Percentiles rank a stretch among this genome's conserved stretches.
Evolutionary conservation across 2,329 filamentous ascomycete species (phyloP).

Genomic region (Purpureocillium lavendulum): DNA sequence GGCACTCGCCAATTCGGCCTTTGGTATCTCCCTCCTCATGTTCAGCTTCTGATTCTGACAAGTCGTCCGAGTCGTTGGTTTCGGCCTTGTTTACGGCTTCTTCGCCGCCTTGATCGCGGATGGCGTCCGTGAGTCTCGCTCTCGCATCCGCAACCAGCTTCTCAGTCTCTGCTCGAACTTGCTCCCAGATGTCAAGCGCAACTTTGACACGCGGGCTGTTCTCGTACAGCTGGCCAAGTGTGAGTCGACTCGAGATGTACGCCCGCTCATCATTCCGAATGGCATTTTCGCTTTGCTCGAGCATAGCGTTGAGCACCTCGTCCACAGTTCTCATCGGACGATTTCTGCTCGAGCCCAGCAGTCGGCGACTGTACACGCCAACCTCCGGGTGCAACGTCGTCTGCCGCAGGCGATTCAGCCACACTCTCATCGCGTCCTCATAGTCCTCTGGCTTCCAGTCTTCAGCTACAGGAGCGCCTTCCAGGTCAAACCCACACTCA

Average conservation of each 20-base stretch:
- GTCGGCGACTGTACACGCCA: conserved; percentile 55
- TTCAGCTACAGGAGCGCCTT: conserved; percentile 52
- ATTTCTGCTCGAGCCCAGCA: conserved; percentile 51
- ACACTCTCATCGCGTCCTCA: conserved; percentile 68
- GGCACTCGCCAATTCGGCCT: conserved; percentile 45
- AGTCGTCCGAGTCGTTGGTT: conserved; percentile 4
- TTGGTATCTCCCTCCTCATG: conserved; percentile 23
- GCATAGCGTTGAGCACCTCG: conserved; percentile 85
- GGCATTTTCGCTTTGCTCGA: conserved; percentile 67
- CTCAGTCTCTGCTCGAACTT: conserved; percentile 40
- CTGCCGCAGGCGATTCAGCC: conserved; percentile 71
- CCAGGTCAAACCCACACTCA: conserved; percentile 54
- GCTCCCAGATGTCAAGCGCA: conserved; percentile 63
- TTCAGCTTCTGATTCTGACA: conserved; percentile 25
- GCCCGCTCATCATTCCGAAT: conserved; percentile 63
- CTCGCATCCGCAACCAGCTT: conserved; percentile 56
- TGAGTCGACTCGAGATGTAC: conserved; percentile 55
- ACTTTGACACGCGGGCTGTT: conserved; percentile 60
- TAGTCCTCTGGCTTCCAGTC: conserved; percentile 59
- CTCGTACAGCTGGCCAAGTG: conserved; percentile 69
- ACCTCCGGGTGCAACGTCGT: conserved; percentile 82
- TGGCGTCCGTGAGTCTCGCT: conserved; percentile 46
- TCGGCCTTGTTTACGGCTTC: conserved; percentile 3
- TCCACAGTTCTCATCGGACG: conserved; percentile 71
- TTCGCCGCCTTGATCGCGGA: conserved; percentile 18